Evolutionary conservation across 306 rosid species (phyloP), one percentile per base, ranked within the genome.

Genomic region (Calophaca sinica): DNA sequence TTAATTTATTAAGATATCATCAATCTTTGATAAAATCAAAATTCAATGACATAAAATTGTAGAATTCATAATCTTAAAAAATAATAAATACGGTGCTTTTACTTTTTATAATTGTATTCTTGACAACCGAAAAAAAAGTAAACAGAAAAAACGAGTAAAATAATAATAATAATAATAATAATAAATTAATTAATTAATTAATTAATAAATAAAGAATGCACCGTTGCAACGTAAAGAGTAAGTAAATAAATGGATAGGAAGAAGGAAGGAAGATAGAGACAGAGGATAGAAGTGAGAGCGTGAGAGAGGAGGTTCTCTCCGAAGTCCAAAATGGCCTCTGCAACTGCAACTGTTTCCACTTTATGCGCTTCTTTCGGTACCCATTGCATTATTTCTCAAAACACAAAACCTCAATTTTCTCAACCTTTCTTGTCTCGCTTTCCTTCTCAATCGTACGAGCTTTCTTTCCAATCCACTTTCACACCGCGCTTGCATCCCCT

Each of bases 311-410:
- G 44, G 66, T 32, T 59, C 76, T 69, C 49, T 77, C 74, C 39
- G 39, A 4, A 26, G 87, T 88, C 72, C 48, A 48, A 7, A 14
- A 92, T 92, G 97, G 96, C 97, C 2, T 85, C 97, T 10, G 41
- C 87, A 3, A n/a, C n/a, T n/a, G n/a, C n/a, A n/a, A 77, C 91
- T 29, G 85, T 88, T 67, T 87, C 96, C 6, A 62, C 78, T 1
- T 61, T 89, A 3, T 94, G 88, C 80, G 64, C 96, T 77, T 68
- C 89, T 28, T 85, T 92, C 61, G 63, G 89, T 3, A 13, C 88
- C 74, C 90, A 85, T 5, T 90, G 90, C 83, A 54, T 72, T 50
- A 12, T 92, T 90, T 80, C 92, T 3, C 73, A 54, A 8, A 80
- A 51, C 60, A 83, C 61, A 0, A 81, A 82, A 69, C 12, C 69